Evolutionary conservation across 768 basidiomycete genomes (phyloP).

Genomic region (Sistotremastrum suecicum): DNA sequence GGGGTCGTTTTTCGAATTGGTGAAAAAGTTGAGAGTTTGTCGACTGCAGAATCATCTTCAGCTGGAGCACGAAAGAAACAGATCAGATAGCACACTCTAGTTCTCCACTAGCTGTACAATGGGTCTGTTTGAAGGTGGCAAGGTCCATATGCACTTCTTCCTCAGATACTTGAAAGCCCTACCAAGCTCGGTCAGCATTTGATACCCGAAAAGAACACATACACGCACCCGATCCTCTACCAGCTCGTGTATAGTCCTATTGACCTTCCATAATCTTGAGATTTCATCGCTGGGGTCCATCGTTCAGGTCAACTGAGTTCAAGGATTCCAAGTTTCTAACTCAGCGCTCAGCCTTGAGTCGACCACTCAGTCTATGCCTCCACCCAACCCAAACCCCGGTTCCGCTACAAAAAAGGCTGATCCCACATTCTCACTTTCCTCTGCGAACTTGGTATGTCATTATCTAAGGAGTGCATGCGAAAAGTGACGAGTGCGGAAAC

Average conservation of each 20-base stretch:
- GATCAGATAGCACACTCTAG: constrained; percentile 59
- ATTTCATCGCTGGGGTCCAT: constrained; percentile 70
- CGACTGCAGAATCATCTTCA: constrained; percentile 38
- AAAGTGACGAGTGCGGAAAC: background rate
- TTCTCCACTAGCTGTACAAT: constrained; percentile 51
- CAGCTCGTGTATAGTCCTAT: constrained; percentile 91
- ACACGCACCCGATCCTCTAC: constrained; percentile 75
- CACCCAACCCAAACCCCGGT: constrained; percentile 3
- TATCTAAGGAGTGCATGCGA: background rate
- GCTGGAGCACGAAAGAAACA: background rate
- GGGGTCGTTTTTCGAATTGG: constrained; percentile 51
- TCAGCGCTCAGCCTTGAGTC: background rate
- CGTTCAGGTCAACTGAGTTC: constrained; percentile 4
- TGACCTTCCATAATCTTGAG: constrained; percentile 90
- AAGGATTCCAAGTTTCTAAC: too few species aligned
- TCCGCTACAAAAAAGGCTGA: constrained; percentile 7
- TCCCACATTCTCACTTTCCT: constrained; percentile 9
- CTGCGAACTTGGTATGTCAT: too few species aligned
- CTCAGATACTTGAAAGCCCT: constrained; percentile 91
- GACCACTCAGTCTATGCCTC: background rate
- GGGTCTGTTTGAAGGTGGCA: constrained; percentile 55
- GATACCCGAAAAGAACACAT: constrained; percentile 5
- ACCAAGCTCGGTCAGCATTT: constrained; percentile 10
- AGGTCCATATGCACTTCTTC: constrained; percentile 90
- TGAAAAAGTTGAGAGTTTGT: constrained; percentile 80